These are phyloP conservation scores for Trichoderma afroharzianum DNA, from an alignment of 2,329 filamentous ascomycete genomes.

Conservation along the genomic window DNA sequence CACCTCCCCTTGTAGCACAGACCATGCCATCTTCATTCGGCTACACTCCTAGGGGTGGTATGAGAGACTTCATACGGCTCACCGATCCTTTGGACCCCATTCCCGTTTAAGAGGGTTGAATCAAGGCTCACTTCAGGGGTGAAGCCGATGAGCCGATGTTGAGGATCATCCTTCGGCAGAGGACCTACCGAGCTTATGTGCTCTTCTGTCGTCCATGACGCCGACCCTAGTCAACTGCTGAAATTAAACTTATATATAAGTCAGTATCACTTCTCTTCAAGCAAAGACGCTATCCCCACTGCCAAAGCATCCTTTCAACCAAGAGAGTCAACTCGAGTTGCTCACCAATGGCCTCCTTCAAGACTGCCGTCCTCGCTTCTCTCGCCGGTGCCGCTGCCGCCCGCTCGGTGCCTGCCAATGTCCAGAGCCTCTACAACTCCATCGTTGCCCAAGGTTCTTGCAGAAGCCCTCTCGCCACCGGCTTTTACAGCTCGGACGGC, in stretches of 20 bases:
- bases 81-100: background rate
- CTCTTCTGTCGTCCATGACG: background rate
- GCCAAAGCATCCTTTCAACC: background rate
- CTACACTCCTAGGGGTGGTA: background rate
- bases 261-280: background rate
- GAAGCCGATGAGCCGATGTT: background rate
- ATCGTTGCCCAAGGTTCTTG: slow-evolving; percentile 38
- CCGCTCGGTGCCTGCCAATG: slow-evolving; percentile 40
- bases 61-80: background rate
- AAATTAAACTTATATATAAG: background rate
- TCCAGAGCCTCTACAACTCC: slow-evolving; percentile 39
- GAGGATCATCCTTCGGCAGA: background rate
- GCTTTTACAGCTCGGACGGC: slow-evolving; percentile 39
- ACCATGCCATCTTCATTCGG: background rate
- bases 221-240: background rate
- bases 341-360: slow-evolving; percentile 10
- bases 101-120: background rate
- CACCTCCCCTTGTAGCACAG: background rate
- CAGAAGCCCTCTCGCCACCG: slow-evolving; percentile 34
- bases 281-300: background rate
- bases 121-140: background rate
- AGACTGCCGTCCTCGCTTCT: slow-evolving; percentile 23
- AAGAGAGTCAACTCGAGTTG: background rate
- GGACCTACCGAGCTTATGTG: background rate
- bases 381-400: slow-evolving; percentile 24